These are phyloP conservation scores for Chlamydomonas asymmetrica DNA, from an alignment of 139 green algal species.

Conservation along the genomic window DNA sequence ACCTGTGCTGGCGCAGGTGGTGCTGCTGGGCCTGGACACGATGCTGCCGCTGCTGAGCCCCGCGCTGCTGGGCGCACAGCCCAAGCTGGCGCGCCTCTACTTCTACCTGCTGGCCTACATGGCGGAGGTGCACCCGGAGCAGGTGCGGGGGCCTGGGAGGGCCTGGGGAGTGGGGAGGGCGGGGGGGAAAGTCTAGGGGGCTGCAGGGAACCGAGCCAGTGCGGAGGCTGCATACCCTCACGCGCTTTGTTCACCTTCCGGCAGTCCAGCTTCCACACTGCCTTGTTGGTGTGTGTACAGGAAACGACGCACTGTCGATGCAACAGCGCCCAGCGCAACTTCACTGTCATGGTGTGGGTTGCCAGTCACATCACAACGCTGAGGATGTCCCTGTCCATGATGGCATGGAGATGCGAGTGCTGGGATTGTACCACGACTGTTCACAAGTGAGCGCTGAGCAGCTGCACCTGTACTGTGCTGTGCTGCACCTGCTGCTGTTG, in stretches of 20 bases:
- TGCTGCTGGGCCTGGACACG: constrained; percentile 75
- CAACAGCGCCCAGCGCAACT: too few species aligned
- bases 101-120: constrained; percentile 81
- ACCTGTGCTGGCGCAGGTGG: constrained; percentile 60
- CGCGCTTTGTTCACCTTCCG: too few species aligned
- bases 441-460: neutral
- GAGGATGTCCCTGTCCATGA: neutral
- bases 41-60: constrained; percentile 77
- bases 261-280: too few species aligned
- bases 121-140: constrained; percentile 73
- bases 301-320: too few species aligned
- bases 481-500: constrained; percentile 68
- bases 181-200: too few species aligned
- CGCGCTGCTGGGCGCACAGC: constrained; percentile 74
- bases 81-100: constrained; percentile 79
- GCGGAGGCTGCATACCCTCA: too few species aligned
- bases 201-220: too few species aligned
- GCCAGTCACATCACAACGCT: neutral
- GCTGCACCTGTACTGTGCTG: neutral
- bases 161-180: too few species aligned
- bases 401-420: too few species aligned
- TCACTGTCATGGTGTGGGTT: neutral
- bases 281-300: too few species aligned
- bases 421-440: too few species aligned
- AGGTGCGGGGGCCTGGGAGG: neutral